phyloP scores from a whole-genome alignment of 306 rosid genomes.

The Sicyos edulis region DNA sequence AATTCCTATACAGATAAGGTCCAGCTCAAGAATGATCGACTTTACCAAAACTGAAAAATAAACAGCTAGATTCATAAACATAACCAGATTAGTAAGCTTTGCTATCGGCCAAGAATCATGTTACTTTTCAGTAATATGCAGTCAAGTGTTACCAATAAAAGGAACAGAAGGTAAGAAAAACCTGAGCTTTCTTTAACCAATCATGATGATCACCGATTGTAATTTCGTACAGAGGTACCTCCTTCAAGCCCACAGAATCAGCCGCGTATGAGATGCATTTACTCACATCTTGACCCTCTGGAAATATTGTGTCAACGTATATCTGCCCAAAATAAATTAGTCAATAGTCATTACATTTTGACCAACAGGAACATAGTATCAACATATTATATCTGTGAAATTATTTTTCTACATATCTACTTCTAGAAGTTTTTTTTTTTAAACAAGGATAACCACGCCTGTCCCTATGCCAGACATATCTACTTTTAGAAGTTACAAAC shows the following conservation, averaged over 20 bases:
- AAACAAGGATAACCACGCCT: no score
- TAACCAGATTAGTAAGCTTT: neutral
- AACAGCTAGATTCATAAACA: neutral
- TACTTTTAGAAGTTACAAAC: neutral
- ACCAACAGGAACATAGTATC: neutral
- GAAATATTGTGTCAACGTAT: constrained; percentile 56
- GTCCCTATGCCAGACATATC: no score
- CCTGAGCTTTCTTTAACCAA: constrained; percentile 77
- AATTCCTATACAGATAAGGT: neutral
- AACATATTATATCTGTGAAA: neutral
- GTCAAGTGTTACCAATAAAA: constrained; percentile 8
- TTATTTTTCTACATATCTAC: no score
- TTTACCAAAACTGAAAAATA: neutral
- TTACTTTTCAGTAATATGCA: neutral
- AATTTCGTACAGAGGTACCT: constrained; percentile 58
- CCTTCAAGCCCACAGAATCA: constrained; percentile 75
- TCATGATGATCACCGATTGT: constrained; percentile 51
- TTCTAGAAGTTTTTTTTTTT: no score
- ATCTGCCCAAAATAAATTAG: constrained; percentile 36
- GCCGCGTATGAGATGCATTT: constrained; percentile 59
- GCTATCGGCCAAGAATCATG: neutral
- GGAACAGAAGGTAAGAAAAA: constrained; percentile 22
- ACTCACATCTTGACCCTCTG: constrained; percentile 51
- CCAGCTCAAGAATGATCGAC: neutral
- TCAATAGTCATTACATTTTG: neutral